Evolutionary conservation across 2,329 filamentous ascomycete species (phyloP).

Genomic region (Plenodomus biglobosus): DNA sequence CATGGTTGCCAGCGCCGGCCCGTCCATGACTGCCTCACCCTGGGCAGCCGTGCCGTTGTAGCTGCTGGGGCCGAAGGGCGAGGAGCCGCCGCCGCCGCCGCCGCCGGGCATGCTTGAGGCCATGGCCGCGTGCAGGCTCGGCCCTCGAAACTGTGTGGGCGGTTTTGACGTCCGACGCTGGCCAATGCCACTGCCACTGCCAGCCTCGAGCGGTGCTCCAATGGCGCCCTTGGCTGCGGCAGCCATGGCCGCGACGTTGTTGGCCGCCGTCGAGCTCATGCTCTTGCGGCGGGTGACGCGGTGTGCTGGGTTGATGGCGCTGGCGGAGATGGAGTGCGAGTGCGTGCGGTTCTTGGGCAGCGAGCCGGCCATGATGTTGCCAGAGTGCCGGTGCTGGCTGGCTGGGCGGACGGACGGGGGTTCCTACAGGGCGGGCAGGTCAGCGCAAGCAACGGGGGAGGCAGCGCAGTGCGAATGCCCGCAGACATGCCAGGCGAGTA

Average conservation of each 20-base stretch:
- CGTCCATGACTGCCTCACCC: constrained; percentile 67
- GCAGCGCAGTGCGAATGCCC: constrained; percentile 2
- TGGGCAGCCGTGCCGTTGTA: constrained; percentile 43
- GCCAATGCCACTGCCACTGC: constrained; percentile 42
- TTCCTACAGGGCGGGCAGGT: constrained; percentile 37
- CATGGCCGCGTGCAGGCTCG: constrained; percentile 60
- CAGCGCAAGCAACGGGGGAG: constrained; percentile 25
- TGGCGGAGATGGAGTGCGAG: constrained; percentile 77
- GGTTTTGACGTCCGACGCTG: constrained; percentile 70
- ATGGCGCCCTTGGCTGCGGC: constrained; percentile 66
- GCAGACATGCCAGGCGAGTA: constrained; percentile 5
- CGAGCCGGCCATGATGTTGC: constrained; percentile 57
- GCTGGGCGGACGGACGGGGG: constrained; percentile 48
- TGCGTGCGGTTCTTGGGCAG: constrained; percentile 72
- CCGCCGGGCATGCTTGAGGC: constrained; percentile 67
- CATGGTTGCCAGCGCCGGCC: constrained; percentile 58
- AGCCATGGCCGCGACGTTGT: constrained; percentile 74
- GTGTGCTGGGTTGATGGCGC: constrained; percentile 76
- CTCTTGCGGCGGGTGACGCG: constrained; percentile 93
- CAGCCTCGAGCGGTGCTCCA: constrained; percentile 59
- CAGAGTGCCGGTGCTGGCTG: constrained; percentile 50
- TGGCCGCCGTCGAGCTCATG: constrained; percentile 72
- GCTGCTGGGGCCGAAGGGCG: constrained; percentile 41
- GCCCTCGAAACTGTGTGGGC: constrained; percentile 47
- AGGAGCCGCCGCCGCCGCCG: no score